phyloP scores from a whole-genome alignment of 306 rosid genomes.

The Dryas alaskensis region DNA sequence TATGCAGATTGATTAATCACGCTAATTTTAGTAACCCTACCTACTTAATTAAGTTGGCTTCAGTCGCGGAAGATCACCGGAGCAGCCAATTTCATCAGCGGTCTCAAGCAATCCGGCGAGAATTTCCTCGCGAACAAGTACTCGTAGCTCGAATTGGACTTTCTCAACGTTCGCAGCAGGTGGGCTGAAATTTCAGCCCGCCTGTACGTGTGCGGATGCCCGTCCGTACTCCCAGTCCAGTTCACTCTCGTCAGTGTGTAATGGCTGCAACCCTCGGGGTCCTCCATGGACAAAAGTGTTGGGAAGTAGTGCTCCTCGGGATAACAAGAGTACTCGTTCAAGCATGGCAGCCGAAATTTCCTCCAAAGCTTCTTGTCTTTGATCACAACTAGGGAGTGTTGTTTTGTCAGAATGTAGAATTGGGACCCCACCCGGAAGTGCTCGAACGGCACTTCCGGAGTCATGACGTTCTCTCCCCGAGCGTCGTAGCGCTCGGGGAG shows the following conservation, averaged over 20 bases:
- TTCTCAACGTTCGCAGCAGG: constrained; percentile 40
- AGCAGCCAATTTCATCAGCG: constrained; percentile 49
- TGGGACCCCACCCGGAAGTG: constrained; percentile 62
- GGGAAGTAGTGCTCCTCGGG: constrained; percentile 75
- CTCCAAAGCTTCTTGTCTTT: constrained; percentile 44
- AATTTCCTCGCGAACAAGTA: constrained; percentile 62
- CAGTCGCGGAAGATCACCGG: constrained; percentile 54
- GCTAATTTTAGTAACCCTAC: too few species aligned
- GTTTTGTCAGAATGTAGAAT: constrained; percentile 43
- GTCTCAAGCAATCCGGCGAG: constrained; percentile 46
- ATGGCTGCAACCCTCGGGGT: constrained; percentile 47
- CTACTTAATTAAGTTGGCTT: background rate
- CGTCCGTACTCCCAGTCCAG: constrained; percentile 63
- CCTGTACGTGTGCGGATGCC: constrained; percentile 54
- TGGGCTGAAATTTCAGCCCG: constrained; percentile 46
- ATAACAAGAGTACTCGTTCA: constrained; percentile 46
- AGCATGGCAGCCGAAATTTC: constrained; percentile 57
- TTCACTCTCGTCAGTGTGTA: constrained; percentile 65
- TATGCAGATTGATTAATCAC: too few species aligned
- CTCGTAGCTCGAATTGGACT: constrained; percentile 40
- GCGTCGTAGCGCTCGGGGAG: constrained; percentile 44
- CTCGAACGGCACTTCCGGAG: constrained; percentile 50
- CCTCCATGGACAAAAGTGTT: constrained; percentile 57
- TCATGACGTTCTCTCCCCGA: constrained; percentile 47
- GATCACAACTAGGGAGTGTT: constrained; percentile 45